Evolutionary conservation across 1,139 yeast genomes (phyloP).

Genomic region (Diutina siamensis): DNA sequence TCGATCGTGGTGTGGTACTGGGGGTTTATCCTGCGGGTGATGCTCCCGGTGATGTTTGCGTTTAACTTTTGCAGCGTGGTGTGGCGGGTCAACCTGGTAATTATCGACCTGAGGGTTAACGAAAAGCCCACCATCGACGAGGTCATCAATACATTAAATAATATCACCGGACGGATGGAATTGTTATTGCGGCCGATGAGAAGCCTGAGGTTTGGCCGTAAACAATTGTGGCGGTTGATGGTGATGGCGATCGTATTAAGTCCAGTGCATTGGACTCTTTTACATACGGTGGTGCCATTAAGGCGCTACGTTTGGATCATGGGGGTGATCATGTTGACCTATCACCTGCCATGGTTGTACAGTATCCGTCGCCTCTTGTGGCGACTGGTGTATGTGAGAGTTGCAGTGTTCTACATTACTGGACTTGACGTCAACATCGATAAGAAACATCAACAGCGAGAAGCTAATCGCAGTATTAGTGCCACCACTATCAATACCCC

Average conservation of each 20-base stretch:
- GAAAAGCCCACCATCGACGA: constrained; percentile 48
- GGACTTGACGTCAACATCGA: constrained; percentile 29
- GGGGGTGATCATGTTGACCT: constrained; percentile 33
- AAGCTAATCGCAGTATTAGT: constrained; percentile 12
- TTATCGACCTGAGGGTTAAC: constrained; percentile 29
- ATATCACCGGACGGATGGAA: constrained; percentile 35
- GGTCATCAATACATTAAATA: constrained; percentile 38
- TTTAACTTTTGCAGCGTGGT: constrained; percentile 26
- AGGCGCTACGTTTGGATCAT: constrained; percentile 23
- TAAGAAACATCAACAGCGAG: constrained; percentile 10
- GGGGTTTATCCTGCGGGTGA: constrained; percentile 22
- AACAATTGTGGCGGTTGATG: constrained; percentile 20
- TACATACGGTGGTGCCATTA: constrained; percentile 25
- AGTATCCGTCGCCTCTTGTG: constrained; percentile 40
- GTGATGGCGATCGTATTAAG: constrained; percentile 25
- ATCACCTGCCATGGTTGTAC: constrained; percentile 43
- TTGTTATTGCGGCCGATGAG: constrained; percentile 29
- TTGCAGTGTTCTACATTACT: constrained; percentile 30
- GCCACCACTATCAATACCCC: constrained; percentile 17
- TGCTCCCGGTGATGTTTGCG: constrained; percentile 29
- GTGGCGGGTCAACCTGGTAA: constrained; percentile 35
- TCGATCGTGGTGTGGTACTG: constrained; percentile 35
- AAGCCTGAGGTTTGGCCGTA: background rate
- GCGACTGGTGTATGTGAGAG: constrained; percentile 40
- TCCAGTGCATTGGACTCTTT: constrained; percentile 33